These are phyloP conservation scores for Acanthochlamys bracteata DNA, from an alignment of 106 monocot species.

Conservation along the genomic window DNA sequence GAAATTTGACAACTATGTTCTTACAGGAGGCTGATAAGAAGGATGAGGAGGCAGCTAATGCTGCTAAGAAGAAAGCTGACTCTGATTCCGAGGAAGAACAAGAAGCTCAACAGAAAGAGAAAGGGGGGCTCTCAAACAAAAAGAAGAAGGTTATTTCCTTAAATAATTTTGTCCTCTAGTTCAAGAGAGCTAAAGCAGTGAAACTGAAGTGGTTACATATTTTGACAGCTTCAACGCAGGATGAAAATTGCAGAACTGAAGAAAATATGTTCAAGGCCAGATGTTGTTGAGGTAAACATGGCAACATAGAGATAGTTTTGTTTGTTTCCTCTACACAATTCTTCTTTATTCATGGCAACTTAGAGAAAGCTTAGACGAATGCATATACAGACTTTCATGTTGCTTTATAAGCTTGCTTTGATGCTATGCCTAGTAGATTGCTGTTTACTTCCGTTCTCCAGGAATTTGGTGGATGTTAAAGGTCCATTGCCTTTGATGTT, in stretches of 20 bases:
- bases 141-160: constrained; percentile 78
- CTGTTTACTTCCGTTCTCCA: no score
- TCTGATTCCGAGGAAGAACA: constrained; percentile 84
- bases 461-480: no score
- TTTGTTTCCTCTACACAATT: neutral
- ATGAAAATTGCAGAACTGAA: constrained; percentile 99
- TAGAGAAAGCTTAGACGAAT: no score
- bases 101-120: constrained; percentile 66
- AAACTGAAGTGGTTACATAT: neutral
- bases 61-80: constrained; percentile 43
- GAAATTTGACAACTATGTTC: neutral
- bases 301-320: neutral
- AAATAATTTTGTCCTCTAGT: neutral
- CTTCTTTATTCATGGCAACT: no score
- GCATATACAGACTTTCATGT: no score
- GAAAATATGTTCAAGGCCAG: constrained; percentile 82
- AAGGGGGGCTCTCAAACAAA: constrained; percentile 76
- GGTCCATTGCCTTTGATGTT: no score
- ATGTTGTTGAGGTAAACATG: constrained; percentile 85
- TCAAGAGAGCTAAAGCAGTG: neutral
- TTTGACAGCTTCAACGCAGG: constrained; percentile 75
- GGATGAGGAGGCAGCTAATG: constrained; percentile 38
- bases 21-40: constrained; percentile 58
- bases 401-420: no score
- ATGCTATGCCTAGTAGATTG: no score